phyloP scores from a whole-genome alignment of 805 yeast genomes.

The Sungouiella blattae region DNA sequence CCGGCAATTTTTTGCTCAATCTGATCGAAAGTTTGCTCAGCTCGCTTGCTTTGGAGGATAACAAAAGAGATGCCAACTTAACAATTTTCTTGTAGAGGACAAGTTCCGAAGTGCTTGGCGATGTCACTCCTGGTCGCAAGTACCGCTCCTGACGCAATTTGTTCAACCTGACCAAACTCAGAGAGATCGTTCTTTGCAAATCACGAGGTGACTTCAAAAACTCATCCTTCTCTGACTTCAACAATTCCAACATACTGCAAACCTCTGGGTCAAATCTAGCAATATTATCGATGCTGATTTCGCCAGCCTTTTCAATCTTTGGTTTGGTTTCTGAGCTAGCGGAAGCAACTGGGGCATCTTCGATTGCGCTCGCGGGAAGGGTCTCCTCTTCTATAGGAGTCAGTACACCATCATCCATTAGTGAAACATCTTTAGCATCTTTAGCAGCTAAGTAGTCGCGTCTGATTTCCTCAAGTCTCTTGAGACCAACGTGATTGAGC shows the following conservation, averaged over 20 bases:
- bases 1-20: conserved; percentile 53
- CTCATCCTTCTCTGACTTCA: conserved; percentile 22
- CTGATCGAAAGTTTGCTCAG: conserved; percentile 25
- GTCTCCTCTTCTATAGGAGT: conserved; percentile 4
- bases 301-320: conserved; percentile 6
- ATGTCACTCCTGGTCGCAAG: conserved; percentile 24
- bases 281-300: conserved; percentile 29
- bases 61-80: conserved; percentile 29
- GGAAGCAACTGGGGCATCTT: neutral
- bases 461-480: conserved; percentile 27
- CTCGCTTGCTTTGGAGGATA: conserved; percentile 25
- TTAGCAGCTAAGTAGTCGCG: conserved; percentile 5
- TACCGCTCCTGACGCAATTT: conserved; percentile 40
- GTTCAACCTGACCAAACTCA: conserved; percentile 30
- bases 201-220: conserved; percentile 25
- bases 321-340: conserved; percentile 4
- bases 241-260: conserved; percentile 18
- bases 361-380: conserved; percentile 5
- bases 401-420: neutral
- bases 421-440: neutral
- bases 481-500: conserved; percentile 37
- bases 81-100: conserved; percentile 27
- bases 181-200: conserved; percentile 34
- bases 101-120: conserved; percentile 27
- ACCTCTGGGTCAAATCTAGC: conserved; percentile 35